Evolutionary conservation across 2,329 filamentous ascomycete genomes (phyloP).

Genomic region (Blumeria hordei): DNA sequence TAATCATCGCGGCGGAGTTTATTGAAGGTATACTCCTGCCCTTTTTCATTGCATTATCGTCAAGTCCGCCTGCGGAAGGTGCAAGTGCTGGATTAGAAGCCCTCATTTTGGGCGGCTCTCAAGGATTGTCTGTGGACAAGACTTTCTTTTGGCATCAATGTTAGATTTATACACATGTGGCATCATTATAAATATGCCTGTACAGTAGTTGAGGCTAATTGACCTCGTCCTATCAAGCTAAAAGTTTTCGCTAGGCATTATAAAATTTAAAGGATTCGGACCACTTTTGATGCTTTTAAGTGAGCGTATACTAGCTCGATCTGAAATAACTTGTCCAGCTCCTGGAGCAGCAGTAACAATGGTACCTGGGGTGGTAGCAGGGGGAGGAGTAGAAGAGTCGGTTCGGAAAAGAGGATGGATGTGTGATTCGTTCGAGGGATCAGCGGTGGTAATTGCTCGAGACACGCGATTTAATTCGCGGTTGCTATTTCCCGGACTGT

Average conservation of each 20-base stretch:
- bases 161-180: too few relatives aligned
- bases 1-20: too few relatives aligned
- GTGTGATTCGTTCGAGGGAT: conserved; percentile 29
- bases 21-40: too few relatives aligned
- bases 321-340: conserved; percentile 37
- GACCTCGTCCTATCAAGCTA: too few relatives aligned
- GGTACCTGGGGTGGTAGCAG: conserved; percentile 42
- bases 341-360: conserved; percentile 46
- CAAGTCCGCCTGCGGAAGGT: too few relatives aligned
- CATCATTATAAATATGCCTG: too few relatives aligned
- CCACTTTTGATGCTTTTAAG: conserved; percentile 30
- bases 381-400: conserved; percentile 42
- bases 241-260: conserved; percentile 25
- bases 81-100: too few relatives aligned
- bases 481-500: conserved; percentile 11
- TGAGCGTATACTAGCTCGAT: conserved; percentile 25
- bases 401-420: conserved; percentile 60
- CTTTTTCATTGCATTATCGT: too few relatives aligned
- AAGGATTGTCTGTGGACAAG: too few relatives aligned
- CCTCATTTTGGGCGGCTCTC: too few relatives aligned
- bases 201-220: too few relatives aligned
- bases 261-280: conserved; percentile 22
- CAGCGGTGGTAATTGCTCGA: conserved; percentile 13
- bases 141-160: too few relatives aligned
- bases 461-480: conserved; percentile 5